A percentile compares a stretch with the other conserved stretches of the same genome.
Conservation (phyloP, 1,284 basidiomycete genomes). For the Leccinum olivaceoglutinosum region DNA sequence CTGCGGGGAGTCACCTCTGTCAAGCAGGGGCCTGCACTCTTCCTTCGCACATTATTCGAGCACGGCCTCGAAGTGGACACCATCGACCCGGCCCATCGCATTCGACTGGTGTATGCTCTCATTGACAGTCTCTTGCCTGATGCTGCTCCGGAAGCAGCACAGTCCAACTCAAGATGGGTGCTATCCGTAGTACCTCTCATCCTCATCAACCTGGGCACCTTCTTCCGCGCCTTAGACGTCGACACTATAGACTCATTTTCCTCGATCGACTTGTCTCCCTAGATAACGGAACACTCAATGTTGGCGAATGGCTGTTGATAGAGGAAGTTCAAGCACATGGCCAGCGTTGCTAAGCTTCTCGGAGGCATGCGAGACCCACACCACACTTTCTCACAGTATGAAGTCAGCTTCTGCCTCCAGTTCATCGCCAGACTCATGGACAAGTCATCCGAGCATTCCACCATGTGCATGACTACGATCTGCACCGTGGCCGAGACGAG, state of each 20-base stretch:
- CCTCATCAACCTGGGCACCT: slow-evolving; percentile 47
- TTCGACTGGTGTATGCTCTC: slow-evolving; percentile 51
- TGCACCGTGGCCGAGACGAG: slow-evolving; percentile 17
- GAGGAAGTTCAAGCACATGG: slow-evolving; percentile 49
- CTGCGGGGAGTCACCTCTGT: slow-evolving; percentile 33
- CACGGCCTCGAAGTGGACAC: slow-evolving; percentile 35
- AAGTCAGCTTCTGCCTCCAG: slow-evolving; percentile 23
- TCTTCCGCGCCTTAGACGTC: slow-evolving; percentile 52
- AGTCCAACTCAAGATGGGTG: slow-evolving; percentile 41
- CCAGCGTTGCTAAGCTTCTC: slow-evolving; percentile 36
- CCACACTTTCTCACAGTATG: slow-evolving; percentile 29
- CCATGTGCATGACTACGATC: slow-evolving; percentile 18
- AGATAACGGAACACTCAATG: slow-evolving; percentile 51
- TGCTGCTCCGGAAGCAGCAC: slow-evolving; percentile 20
- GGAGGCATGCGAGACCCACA: slow-evolving; percentile 28
- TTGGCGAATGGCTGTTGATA: slow-evolving; percentile 67
- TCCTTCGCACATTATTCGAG: slow-evolving; percentile 52
- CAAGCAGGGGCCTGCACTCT: slow-evolving; percentile 37
- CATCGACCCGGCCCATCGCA: slow-evolving; percentile 50
- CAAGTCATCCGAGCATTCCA: slow-evolving; percentile 14
- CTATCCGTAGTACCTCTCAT: slow-evolving; percentile 51
- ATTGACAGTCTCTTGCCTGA: slow-evolving; percentile 53
- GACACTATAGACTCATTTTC: slow-evolving; percentile 41
- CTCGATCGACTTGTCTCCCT: slow-evolving; percentile 51
- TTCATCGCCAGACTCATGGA: slow-evolving; percentile 18